These are phyloP conservation scores for Naganishia friedmannii DNA, from an alignment of 768 basidiomycete species.

Conservation along the genomic window DNA sequence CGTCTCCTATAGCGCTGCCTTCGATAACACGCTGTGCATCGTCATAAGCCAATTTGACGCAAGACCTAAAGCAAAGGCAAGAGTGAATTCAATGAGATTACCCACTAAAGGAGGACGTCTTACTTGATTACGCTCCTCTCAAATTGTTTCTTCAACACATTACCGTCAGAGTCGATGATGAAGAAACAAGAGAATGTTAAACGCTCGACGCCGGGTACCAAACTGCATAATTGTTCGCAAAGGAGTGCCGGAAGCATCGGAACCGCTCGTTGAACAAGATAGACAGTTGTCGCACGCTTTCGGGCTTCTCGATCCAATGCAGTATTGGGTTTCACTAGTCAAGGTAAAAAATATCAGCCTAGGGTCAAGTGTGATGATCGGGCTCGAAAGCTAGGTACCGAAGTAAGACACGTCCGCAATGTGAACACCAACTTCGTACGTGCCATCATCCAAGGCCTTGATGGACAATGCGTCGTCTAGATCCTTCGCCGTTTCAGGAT, in stretches of 20 bases:
- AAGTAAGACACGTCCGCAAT: slow-evolving; percentile 95
- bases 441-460: slow-evolving; percentile 83
- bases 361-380: slow-evolving; percentile 52
- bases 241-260: slow-evolving; percentile 96
- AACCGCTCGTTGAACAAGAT: slow-evolving; percentile 90
- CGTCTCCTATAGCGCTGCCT: slow-evolving; percentile 59
- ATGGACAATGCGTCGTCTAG: slow-evolving; percentile 92
- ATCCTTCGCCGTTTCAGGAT: slow-evolving; percentile 83
- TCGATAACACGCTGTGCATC: slow-evolving; percentile 80
- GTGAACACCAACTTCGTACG: slow-evolving; percentile 88
- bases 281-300: slow-evolving; percentile 94
- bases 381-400: slow-evolving; percentile 53
- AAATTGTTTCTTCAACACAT: slow-evolving; percentile 83
- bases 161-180: slow-evolving; percentile 77
- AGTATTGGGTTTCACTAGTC: slow-evolving; percentile 57
- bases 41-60: slow-evolving; percentile 76
- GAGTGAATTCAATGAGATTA: not conserved
- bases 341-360: not conserved
- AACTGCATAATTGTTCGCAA: slow-evolving; percentile 87
- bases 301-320: slow-evolving; percentile 97
- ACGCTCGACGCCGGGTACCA: slow-evolving; percentile 81
- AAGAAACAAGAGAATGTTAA: slow-evolving; percentile 87
- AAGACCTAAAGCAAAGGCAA: slow-evolving; percentile 55
- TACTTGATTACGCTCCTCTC: slow-evolving; percentile 84
- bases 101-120: slow-evolving; percentile 36